These are phyloP conservation scores for Metschnikowia proteae DNA, from an alignment of 805 yeast species.

Conservation along the genomic window DNA sequence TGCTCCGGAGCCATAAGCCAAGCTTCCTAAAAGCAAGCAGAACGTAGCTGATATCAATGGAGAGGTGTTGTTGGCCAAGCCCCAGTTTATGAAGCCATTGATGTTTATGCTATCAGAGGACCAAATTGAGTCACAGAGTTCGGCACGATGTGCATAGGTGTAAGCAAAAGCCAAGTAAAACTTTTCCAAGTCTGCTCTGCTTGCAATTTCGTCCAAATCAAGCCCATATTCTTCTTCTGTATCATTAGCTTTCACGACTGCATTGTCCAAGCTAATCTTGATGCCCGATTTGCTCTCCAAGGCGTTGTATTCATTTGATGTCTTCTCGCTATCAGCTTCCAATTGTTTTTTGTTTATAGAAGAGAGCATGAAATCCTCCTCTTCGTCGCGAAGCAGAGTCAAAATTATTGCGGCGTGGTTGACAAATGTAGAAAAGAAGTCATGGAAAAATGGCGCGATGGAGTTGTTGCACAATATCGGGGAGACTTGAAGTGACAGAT, in stretches of 20 bases:
- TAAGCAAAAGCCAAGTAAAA: conserved; percentile 74
- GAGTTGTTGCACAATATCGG: conserved; percentile 25
- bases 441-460: conserved; percentile 42
- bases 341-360: conserved; percentile 33
- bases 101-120: conserved; percentile 46
- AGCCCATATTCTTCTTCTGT: conserved; percentile 21
- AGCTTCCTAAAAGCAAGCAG: conserved; percentile 71
- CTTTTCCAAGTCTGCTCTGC: conserved; percentile 82
- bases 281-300: background rate
- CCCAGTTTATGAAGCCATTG: conserved; percentile 86
- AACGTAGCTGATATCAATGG: conserved; percentile 80
- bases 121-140: conserved; percentile 64
- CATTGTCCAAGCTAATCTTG: background rate
- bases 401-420: conserved; percentile 62
- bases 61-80: conserved; percentile 68
- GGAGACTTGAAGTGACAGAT: conserved; percentile 18
- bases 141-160: conserved; percentile 60
- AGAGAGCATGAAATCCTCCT: conserved; percentile 67
- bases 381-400: conserved; percentile 65
- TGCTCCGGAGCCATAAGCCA: conserved; percentile 57
- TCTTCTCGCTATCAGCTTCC: conserved; percentile 30
- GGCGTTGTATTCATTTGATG: conserved; percentile 1
- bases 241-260: background rate
- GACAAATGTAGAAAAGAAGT: conserved; percentile 53
- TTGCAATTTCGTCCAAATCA: conserved; percentile 59